Base-by-base conservation (phyloP, 2,329 filamentous ascomycete genomes). In the Fusarium algeriense region DNA sequence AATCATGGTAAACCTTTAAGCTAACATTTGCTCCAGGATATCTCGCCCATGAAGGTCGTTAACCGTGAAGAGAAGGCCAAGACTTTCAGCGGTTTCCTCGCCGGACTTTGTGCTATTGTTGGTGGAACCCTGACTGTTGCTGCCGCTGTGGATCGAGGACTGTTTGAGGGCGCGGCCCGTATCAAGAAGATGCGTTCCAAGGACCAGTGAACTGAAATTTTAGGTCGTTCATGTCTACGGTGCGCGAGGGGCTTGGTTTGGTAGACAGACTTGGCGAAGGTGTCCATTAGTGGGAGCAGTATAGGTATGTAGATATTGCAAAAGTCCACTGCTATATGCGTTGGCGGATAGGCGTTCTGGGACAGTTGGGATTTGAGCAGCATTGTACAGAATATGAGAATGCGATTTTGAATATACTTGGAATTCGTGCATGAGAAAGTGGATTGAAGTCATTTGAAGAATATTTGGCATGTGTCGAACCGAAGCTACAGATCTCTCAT, bases 21-120 rank as follows among this genome's bases (percentile, higher is more conserved):
- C 75, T 78, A 73, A 78, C 64, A 26, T 19, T 32, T 15, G 14
- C 17, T 34, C 7, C 30, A 95, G 92, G 96, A 99, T 77, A 99
- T 99, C 81, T 98, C 95, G 4, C 96, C 96, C 8, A 99, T 99
- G 96, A 99, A 98, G 85, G 95, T 99, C 67, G 92, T 99, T 83
- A 99, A 99, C 85, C 92, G 95, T 60, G 97, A 99, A 84, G 92
- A 93, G 73, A 90, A 93, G 49, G 86, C 91, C 67, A 98, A 98
- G 86, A 92, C 92, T 7, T 97, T 99, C 80, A 90, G 93, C 1
- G 93, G 93, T 20, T 99, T 99, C 85, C 82, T 99, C 64, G 95
- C 96, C 2, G 96, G 96, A 50, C 89, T 99, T 23, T 99, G 96
- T 81, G 95, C 95, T 40, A 92, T 98, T 67, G 91, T 99, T 54